Conservation (phyloP, 2,329 filamentous ascomycete species). For the Shiraia sp. region DNA sequence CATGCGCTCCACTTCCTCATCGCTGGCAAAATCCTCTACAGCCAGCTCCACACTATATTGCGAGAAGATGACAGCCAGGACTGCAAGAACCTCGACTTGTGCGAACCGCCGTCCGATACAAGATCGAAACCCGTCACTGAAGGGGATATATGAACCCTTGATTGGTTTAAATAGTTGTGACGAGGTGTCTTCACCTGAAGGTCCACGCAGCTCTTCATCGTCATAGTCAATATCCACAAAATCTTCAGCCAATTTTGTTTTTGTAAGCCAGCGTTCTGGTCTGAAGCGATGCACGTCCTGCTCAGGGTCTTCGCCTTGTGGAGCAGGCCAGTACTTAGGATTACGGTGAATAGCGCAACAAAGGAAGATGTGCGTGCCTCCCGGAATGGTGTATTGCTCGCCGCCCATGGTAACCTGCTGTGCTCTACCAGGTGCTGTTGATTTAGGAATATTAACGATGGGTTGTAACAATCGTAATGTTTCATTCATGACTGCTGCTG, state of each 20-base stretch:
- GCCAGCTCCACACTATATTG: slow-evolving; percentile 71
- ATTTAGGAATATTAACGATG: slow-evolving; percentile 73
- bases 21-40: slow-evolving; percentile 54
- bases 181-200: slow-evolving; percentile 64
- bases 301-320: slow-evolving; percentile 34
- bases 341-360: slow-evolving; percentile 64
- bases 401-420: slow-evolving; percentile 66
- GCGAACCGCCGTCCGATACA: slow-evolving; percentile 61
- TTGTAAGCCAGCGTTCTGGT: slow-evolving; percentile 71
- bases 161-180: slow-evolving; percentile 58
- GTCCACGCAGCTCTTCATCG: slow-evolving; percentile 62
- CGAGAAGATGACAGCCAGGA: slow-evolving; percentile 57
- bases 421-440: slow-evolving; percentile 46
- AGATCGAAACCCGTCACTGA: slow-evolving; percentile 59
- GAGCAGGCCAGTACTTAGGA: slow-evolving; percentile 70
- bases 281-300: slow-evolving; percentile 68
- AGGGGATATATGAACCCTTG: slow-evolving; percentile 59
- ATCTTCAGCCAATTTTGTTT: slow-evolving; percentile 26
- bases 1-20: slow-evolving; percentile 47
- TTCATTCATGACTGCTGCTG: slow-evolving; percentile 78
- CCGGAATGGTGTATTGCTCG: slow-evolving; percentile 61
- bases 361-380: slow-evolving; percentile 60
- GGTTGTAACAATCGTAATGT: slow-evolving; percentile 73
- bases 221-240: slow-evolving; percentile 48
- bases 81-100: slow-evolving; percentile 60